These are phyloP conservation scores for Rhodotorula graminis DNA, from an alignment of 768 basidiomycete species.

Conservation along the genomic window DNA sequence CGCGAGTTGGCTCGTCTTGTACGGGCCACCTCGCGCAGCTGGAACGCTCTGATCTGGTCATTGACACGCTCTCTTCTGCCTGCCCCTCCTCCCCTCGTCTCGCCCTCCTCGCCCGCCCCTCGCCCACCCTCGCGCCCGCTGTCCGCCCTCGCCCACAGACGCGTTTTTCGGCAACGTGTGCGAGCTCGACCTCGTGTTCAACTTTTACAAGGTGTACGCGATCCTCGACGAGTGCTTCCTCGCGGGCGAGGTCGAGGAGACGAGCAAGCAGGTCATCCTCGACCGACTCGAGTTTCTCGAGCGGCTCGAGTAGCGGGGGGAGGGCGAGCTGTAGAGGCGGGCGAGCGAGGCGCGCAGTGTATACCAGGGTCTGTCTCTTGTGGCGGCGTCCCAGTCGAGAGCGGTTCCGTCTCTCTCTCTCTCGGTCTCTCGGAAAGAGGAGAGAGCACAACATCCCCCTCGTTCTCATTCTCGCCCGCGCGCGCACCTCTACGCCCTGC, in stretches of 20 bases:
- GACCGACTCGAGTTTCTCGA: slow-evolving; percentile 85
- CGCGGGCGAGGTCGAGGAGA: slow-evolving; percentile 97
- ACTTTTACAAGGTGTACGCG: slow-evolving; percentile 99
- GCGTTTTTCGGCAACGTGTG: slow-evolving; percentile 99
- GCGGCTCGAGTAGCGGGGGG: slow-evolving; percentile 50
- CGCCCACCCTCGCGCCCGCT: neutral
- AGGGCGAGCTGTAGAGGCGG: too few species aligned
- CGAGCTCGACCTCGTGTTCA: slow-evolving; percentile 89
- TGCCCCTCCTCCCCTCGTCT: neutral
- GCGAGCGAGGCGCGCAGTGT: neutral
- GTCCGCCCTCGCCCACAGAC: slow-evolving; percentile 53
- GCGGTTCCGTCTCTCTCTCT: too few species aligned
- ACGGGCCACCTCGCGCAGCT: too few species aligned
- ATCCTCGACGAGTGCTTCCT: slow-evolving; percentile 97
- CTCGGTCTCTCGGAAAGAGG: too few species aligned
- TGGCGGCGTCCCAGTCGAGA: too few species aligned
- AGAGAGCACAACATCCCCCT: too few species aligned
- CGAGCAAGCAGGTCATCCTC: slow-evolving; percentile 91
- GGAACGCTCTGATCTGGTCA: too few species aligned
- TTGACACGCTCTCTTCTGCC: neutral
- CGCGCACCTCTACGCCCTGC: neutral
- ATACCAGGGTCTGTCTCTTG: neutral
- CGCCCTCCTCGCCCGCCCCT: slow-evolving; percentile 7
- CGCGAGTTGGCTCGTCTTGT: too few species aligned
- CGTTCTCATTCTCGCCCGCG: too few species aligned